These are phyloP conservation scores for Talaromyces sp. DNA, from an alignment of 2,329 filamentous ascomycete genomes.

Conservation along the genomic window DNA sequence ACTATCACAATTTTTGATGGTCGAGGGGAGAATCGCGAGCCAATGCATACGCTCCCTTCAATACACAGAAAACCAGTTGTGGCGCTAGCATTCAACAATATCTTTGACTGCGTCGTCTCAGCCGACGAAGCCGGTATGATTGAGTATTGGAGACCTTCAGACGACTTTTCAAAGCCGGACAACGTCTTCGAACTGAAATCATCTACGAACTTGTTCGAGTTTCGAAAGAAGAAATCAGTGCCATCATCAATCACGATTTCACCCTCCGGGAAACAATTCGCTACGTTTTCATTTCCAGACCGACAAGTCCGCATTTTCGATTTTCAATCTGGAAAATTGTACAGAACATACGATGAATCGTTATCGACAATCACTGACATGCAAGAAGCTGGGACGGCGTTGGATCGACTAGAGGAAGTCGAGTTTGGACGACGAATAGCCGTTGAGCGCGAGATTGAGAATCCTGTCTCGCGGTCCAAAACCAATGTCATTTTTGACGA, in stretches of 20 bases:
- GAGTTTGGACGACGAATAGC: constrained; percentile 89
- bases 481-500: constrained; percentile 93
- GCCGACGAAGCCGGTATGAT: constrained; percentile 88
- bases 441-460: constrained; percentile 81
- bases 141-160: constrained; percentile 84
- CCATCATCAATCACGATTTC: constrained; percentile 82
- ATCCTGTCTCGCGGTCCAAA: constrained; percentile 62
- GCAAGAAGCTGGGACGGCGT: constrained; percentile 86
- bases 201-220: constrained; percentile 90
- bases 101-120: constrained; percentile 86
- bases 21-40: constrained; percentile 71
- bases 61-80: constrained; percentile 81
- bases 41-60: constrained; percentile 72
- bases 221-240: constrained; percentile 89
- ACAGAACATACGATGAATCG: constrained; percentile 93
- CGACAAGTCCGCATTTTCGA: constrained; percentile 92
- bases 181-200: constrained; percentile 92
- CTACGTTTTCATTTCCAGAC: constrained; percentile 86
- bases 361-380: constrained; percentile 84
- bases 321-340: constrained; percentile 81
- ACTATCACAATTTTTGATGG: constrained; percentile 84
- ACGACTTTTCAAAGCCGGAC: constrained; percentile 80
- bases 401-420: constrained; percentile 78
- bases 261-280: constrained; percentile 80
- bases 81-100: constrained; percentile 83